phyloP scores from a whole-genome alignment of 768 basidiomycete genomes.

The Dendrothele bispora region DNA sequence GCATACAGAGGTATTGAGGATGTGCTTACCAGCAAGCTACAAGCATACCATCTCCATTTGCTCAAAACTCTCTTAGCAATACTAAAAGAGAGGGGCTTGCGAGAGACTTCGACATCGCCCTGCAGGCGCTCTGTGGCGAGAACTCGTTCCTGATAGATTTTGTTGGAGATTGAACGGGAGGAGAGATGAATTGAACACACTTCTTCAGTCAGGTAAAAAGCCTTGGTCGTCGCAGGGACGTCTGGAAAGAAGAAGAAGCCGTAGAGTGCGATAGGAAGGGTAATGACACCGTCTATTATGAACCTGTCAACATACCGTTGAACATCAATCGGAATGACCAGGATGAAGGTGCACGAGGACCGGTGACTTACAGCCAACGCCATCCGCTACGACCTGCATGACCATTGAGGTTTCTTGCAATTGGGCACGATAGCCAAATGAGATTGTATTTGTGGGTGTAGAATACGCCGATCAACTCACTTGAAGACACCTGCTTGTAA shows the following conservation, averaged over 20 bases:
- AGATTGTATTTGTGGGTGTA: background rate
- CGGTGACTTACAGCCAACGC: conserved; percentile 58
- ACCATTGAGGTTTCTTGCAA: conserved; percentile 51
- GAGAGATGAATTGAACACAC: conserved; percentile 22
- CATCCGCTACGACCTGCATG: conserved; percentile 56
- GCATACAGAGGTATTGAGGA: too few relatives aligned
- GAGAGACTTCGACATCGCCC: conserved; percentile 37
- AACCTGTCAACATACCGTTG: conserved; percentile 37
- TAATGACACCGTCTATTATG: conserved; percentile 71
- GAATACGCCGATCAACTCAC: conserved; percentile 27
- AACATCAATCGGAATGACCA: conserved; percentile 3
- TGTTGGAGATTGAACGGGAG: background rate
- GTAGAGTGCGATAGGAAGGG: conserved; percentile 68
- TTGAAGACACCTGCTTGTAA: conserved; percentile 65
- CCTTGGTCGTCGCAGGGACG: conserved; percentile 60
- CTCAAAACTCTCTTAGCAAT: conserved; percentile 48
- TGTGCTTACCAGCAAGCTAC: conserved; percentile 58
- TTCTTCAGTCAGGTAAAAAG: conserved; percentile 62
- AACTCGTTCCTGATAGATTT: conserved; percentile 49
- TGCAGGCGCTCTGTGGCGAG: conserved; percentile 52
- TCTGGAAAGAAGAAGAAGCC: conserved; percentile 76
- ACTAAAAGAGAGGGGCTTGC: conserved; percentile 43
- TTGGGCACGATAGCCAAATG: background rate
- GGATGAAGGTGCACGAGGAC: conserved; percentile 1
- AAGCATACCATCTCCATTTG: conserved; percentile 69